Evolutionary conservation across 139 green algal genomes (phyloP).

Genomic region (Micractinium conductrix): DNA sequence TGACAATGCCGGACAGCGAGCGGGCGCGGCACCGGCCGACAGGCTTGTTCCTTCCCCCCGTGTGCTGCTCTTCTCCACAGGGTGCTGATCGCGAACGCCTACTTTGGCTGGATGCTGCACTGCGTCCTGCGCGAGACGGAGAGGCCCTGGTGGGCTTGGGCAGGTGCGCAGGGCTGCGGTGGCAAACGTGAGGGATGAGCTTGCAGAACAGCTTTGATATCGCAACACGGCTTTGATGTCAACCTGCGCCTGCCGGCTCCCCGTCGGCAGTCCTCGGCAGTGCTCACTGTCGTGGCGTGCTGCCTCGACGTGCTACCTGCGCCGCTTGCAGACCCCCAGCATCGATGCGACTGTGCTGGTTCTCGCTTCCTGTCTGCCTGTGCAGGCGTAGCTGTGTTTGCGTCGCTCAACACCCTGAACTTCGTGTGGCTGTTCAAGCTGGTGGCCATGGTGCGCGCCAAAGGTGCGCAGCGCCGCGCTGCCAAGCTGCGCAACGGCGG

Average conservation of each 20-base stretch:
- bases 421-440: slow-evolving; percentile 30
- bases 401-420: slow-evolving; percentile 28
- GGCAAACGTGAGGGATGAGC: no score
- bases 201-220: no score
- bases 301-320: no score
- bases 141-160: slow-evolving; percentile 34
- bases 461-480: not conserved
- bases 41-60: not conserved
- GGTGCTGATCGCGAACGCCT: slow-evolving; percentile 32
- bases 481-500: no score
- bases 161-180: not conserved
- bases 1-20: no score
- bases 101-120: slow-evolving; percentile 7
- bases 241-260: no score
- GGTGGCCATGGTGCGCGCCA: not conserved
- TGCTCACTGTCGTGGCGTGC: no score
- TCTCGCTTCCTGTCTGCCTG: not conserved
- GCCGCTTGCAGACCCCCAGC: no score
- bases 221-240: no score
- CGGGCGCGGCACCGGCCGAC: no score
- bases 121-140: slow-evolving; percentile 19
- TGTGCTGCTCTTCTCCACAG: slow-evolving; percentile 14
- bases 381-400: slow-evolving; percentile 35
- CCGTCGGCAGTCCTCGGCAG: no score
- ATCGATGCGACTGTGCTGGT: no score